phyloP scores from a whole-genome alignment of 768 basidiomycete genomes.

The Mycena olivaceomarginata region DNA sequence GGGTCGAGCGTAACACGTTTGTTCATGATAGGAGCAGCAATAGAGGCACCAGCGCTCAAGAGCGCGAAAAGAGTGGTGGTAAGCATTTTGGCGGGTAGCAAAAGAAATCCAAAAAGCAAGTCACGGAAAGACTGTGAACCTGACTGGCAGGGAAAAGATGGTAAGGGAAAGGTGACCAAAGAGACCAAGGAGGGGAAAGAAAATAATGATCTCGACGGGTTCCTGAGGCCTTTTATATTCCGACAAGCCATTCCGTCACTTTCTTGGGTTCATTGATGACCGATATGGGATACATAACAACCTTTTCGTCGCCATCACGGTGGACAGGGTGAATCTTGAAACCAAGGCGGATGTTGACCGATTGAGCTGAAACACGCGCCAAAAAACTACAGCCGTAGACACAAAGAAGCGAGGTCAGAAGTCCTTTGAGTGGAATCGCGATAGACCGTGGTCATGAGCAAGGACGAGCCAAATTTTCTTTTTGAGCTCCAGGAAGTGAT shows the following conservation, averaged over 20 bases:
- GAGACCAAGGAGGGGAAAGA: constrained; percentile 9
- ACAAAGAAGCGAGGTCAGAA: too few species aligned
- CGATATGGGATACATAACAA: background rate
- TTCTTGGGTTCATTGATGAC: background rate
- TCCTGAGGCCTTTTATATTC: background rate
- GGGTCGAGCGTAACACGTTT: constrained; percentile 33
- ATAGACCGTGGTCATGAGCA: too few species aligned
- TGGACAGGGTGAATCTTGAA: too few species aligned
- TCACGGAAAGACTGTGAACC: constrained; percentile 35
- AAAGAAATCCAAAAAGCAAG: constrained; percentile 29
- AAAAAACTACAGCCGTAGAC: too few species aligned
- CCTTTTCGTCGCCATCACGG: background rate
- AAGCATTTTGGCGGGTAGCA: constrained; percentile 35
- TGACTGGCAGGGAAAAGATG: constrained; percentile 44
- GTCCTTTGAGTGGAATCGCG: too few species aligned
- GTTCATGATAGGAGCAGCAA: constrained; percentile 40
- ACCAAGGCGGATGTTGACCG: too few species aligned
- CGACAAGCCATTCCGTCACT: background rate
- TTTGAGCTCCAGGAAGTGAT: too few species aligned
- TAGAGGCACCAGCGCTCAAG: constrained; percentile 36
- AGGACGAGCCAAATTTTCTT: too few species aligned
- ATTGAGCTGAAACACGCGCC: too few species aligned
- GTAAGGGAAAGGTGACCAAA: background rate
- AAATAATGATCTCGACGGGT: constrained; percentile 6
- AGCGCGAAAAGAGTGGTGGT: constrained; percentile 42